Percentiles rank a stretch among this genome's conserved stretches.
Conservation (phyloP, 208 protist species). For the Wallacemonas sp. region DNA sequence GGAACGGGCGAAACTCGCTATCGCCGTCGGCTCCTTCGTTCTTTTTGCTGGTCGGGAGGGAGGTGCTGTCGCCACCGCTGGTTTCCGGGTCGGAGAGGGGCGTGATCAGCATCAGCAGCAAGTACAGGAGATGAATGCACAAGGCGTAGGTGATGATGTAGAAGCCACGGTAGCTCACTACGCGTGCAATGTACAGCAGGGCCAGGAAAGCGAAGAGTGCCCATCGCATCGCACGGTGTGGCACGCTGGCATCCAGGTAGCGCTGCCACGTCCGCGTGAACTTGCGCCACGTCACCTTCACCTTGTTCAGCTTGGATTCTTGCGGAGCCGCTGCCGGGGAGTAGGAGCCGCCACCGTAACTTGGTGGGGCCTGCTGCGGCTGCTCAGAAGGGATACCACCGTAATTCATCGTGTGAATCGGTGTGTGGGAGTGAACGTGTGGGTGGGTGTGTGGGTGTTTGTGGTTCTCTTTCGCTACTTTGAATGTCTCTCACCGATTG, state of each 20-base stretch:
- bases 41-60: conserved; percentile 69
- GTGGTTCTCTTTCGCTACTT: too few relatives aligned
- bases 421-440: too few relatives aligned
- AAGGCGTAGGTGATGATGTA: conserved; percentile 97
- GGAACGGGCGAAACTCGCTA: conserved; percentile 95
- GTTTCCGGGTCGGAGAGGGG: conserved; percentile 92
- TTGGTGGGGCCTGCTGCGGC: neutral
- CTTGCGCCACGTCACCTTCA: conserved; percentile 13
- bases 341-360: neutral
- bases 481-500: too few relatives aligned
- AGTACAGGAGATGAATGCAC: conserved; percentile 96
- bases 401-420: too few relatives aligned
- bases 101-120: conserved; percentile 95
- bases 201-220: conserved; percentile 62
- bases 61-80: conserved; percentile 10
- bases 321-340: neutral
- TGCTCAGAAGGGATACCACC: too few relatives aligned
- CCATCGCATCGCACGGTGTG: conserved; percentile 75
- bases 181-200: conserved; percentile 75
- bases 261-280: conserved; percentile 38
- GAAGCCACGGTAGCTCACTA: conserved; percentile 83
- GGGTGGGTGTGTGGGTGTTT: too few relatives aligned
- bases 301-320: neutral
- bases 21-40: conserved; percentile 51
- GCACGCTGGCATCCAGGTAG: conserved; percentile 72